Base-by-base conservation (phyloP, 2,329 filamentous ascomycete genomes). In the Monosporascus sp. region DNA sequence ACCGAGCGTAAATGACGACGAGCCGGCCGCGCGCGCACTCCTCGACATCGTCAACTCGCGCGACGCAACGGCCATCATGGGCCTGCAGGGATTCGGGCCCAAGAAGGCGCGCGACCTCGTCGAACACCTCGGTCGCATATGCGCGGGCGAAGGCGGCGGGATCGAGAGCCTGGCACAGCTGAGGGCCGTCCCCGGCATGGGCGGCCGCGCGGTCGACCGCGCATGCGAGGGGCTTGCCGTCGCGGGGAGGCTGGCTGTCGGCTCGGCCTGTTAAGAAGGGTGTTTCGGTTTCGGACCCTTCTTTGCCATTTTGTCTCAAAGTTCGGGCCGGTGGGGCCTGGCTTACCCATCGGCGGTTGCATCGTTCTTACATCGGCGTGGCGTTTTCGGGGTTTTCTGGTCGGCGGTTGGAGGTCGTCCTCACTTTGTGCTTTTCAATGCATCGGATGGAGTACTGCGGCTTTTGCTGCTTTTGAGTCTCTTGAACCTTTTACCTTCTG, bases 1-100 rank as follows among this genome's bases (percentile, higher is more conserved):
- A 9, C 17, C 43, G 35, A 26, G 45, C 45, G 50, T 40, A 44
- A 58, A 55, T 58, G 63, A 69, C 55, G 53, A 71, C 58, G 47
- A 64, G 55, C 41, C 70, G 3, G 65, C 72, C 46, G 79, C 82
- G 1, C 77, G 77, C 57, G 79, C 81, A 55, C 72, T 91, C 2
- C 76, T 91, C 2, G 75, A 81, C 47, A 86, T 91, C 62, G 81
- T 91, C 70, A 91, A 91, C 73, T 89, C 86, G 20, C 79, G 85
- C 48, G 85, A 91, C 56, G 70, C 87, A 19, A 73, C 73, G 16
- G 76, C 81, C 64, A 91, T 91, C 68, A 81, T 80, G 62, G 72
- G 81, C 3, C 75, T 91, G 1, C 83, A 84, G 40, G 88, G 88
- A 2, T 85, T 91, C 11, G 88, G 88, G 0, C 77, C 82, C 1